phyloP scores from a whole-genome alignment of 495 filamentous ascomycete genomes.

The Penicillium steckii region DNA sequence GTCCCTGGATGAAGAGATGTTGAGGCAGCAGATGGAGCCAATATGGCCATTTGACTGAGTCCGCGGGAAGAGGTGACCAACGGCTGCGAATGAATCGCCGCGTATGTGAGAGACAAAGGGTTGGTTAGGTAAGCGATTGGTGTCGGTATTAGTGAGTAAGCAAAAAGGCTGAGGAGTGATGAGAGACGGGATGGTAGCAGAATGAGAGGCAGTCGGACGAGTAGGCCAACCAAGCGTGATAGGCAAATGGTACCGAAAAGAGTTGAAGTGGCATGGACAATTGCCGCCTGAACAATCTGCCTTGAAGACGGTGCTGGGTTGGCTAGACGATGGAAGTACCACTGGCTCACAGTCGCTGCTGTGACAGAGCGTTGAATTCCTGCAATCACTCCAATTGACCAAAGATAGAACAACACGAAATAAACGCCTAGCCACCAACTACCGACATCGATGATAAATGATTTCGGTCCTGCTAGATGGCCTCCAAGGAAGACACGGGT shows the following conservation, averaged over 20 bases:
- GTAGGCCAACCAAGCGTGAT: slow-evolving; percentile 73
- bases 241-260: slow-evolving; percentile 93
- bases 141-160: slow-evolving; percentile 78
- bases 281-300: slow-evolving; percentile 77
- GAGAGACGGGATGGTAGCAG: slow-evolving; percentile 73
- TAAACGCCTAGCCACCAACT: slow-evolving; percentile 90
- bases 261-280: slow-evolving; percentile 75
- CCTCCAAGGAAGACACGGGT: slow-evolving; percentile 89
- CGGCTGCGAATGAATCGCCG: slow-evolving; percentile 87
- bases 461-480: slow-evolving; percentile 59
- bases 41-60: slow-evolving; percentile 72
- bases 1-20: slow-evolving; percentile 48
- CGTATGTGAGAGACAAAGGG: slow-evolving; percentile 87
- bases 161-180: slow-evolving; percentile 59
- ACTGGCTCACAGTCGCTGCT: slow-evolving; percentile 93
- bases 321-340: slow-evolving; percentile 95
- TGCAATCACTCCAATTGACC: slow-evolving; percentile 83
- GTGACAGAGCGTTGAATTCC: slow-evolving; percentile 89
- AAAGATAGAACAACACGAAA: slow-evolving; percentile 92
- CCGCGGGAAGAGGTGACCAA: slow-evolving; percentile 72
- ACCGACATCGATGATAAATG: slow-evolving; percentile 77
- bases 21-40: slow-evolving; percentile 59
- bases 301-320: slow-evolving; percentile 71
- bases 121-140: slow-evolving; percentile 83
- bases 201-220: slow-evolving; percentile 82